Evolutionary conservation across 1,284 basidiomycete genomes (phyloP).

Genomic region (Sphagnurus paluster): DNA sequence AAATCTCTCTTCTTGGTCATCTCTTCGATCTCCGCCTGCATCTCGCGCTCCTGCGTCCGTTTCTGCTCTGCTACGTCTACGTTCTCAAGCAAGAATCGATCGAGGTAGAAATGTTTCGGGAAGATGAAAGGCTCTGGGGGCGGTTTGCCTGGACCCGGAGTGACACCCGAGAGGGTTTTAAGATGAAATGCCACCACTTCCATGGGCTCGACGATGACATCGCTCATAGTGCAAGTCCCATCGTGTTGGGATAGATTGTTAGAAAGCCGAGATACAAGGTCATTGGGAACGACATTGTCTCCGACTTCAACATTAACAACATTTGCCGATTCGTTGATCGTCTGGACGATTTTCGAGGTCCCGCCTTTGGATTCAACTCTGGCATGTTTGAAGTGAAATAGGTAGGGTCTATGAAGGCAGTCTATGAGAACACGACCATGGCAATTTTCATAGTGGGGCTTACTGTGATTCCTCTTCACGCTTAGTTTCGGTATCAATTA

Average conservation of each 20-base stretch:
- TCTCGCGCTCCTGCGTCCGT: slow-evolving; percentile 41
- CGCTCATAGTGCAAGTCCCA: slow-evolving; percentile 35
- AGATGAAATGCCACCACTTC: slow-evolving; percentile 64
- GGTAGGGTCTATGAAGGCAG: slow-evolving; percentile 20
- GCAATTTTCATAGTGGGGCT: background rate
- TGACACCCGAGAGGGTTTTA: slow-evolving; percentile 22
- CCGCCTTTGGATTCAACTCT: slow-evolving; percentile 25
- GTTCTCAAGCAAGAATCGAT: slow-evolving; percentile 67
- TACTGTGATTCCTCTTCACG: slow-evolving; percentile 28
- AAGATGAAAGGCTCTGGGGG: slow-evolving; percentile 54
- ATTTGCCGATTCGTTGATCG: slow-evolving; percentile 17
- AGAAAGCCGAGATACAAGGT: slow-evolving; percentile 60
- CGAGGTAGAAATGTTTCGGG: slow-evolving; percentile 65
- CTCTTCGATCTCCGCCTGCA: slow-evolving; percentile 47
- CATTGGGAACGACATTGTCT: slow-evolving; percentile 38
- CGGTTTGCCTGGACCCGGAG: slow-evolving; percentile 22
- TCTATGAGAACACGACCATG: background rate
- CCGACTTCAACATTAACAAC: slow-evolving; percentile 38
- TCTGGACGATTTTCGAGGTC: slow-evolving; percentile 21
- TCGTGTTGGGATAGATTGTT: slow-evolving; percentile 40
- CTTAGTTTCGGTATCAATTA: slow-evolving; percentile 33
- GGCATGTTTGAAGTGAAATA: slow-evolving; percentile 37
- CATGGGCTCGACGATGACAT: slow-evolving; percentile 60
- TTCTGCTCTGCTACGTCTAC: slow-evolving; percentile 50
- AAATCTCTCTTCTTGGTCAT: slow-evolving; percentile 46